Evolutionary conservation across 2,329 filamentous ascomycete species (phyloP).

Genomic region (Verticillium longisporum): DNA sequence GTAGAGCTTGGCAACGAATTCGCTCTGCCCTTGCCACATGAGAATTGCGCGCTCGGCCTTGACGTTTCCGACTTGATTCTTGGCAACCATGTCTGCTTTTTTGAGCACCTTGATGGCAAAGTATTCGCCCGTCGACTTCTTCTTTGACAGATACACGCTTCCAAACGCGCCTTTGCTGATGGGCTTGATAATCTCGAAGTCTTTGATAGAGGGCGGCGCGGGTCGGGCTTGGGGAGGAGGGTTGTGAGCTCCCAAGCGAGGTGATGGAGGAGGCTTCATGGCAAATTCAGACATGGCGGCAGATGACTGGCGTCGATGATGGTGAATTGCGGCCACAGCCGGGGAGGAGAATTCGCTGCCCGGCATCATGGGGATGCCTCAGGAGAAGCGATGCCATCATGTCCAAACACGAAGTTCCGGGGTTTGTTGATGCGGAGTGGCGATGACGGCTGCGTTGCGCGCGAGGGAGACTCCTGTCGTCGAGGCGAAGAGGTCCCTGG

Average conservation of each 20-base stretch:
- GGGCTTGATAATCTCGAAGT: conserved; percentile 98
- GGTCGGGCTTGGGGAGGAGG: conserved; percentile 81
- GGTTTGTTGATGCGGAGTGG: conserved; percentile 83
- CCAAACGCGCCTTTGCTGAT: conserved; percentile 99
- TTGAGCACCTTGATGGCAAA: conserved; percentile 98
- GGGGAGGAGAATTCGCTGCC: conserved; percentile 77
- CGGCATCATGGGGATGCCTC: conserved; percentile 80
- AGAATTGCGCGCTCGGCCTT: conserved; percentile 98
- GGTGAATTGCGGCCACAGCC: conserved; percentile 49
- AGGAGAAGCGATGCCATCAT: conserved; percentile 70
- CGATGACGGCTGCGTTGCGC: conserved; percentile 69
- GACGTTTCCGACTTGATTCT: conserved; percentile 98
- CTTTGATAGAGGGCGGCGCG: conserved; percentile 92
- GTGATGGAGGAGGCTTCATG: conserved; percentile 70
- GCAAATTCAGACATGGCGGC: conserved; percentile 68
- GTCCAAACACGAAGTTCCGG: conserved; percentile 50
- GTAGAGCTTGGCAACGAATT: conserved; percentile 97
- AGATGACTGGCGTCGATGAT: conserved; percentile 87
- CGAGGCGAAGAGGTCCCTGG: conserved; percentile 71
- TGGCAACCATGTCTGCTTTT: conserved; percentile 99
- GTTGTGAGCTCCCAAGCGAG: conserved; percentile 68
- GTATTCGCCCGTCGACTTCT: conserved; percentile 97
- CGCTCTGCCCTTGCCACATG: conserved; percentile 99
- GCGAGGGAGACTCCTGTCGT: conserved; percentile 82
- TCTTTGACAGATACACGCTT: conserved; percentile 95